Evolutionary conservation across 2,329 filamentous ascomycete species (phyloP).

Genomic region (Leptodontidium sp.): DNA sequence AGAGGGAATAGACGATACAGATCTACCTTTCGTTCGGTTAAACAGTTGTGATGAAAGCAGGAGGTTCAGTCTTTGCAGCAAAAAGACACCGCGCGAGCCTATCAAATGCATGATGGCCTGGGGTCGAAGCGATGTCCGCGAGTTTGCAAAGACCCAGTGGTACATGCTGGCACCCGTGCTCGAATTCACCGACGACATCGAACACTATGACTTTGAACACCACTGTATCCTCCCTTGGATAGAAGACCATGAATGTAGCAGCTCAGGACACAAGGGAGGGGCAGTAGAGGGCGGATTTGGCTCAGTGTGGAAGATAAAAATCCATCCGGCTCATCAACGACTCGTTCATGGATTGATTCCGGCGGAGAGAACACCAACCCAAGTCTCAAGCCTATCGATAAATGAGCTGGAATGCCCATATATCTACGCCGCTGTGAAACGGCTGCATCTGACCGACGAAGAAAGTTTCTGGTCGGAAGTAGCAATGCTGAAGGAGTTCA

Average conservation of each 20-base stretch:
- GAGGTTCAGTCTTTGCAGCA: background rate
- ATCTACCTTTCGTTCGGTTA: constrained; percentile 16
- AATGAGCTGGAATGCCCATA: background rate
- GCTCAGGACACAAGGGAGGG: background rate
- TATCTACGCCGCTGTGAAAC: constrained; percentile 20
- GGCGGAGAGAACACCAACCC: background rate
- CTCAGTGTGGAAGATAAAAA: constrained; percentile 33
- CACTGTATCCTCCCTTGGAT: constrained; percentile 30
- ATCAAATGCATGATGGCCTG: background rate
- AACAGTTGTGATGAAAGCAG: background rate
- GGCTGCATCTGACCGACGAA: constrained; percentile 19
- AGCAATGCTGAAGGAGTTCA: constrained; percentile 19
- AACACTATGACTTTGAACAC: constrained; percentile 25
- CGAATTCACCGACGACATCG: background rate
- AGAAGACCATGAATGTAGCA: background rate
- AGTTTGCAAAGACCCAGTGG: constrained; percentile 27
- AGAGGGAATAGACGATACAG: constrained; percentile 29
- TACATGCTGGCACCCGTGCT: constrained; percentile 36
- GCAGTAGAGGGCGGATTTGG: constrained; percentile 36
- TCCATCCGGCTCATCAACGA: constrained; percentile 40
- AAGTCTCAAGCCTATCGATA: background rate
- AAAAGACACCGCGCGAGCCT: background rate
- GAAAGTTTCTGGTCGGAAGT: constrained; percentile 24
- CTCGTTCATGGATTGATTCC: constrained; percentile 9
- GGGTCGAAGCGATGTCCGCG: background rate